phyloP scores from a whole-genome alignment of 179 eudicot genomes.

The Nepenthes alata region DNA sequence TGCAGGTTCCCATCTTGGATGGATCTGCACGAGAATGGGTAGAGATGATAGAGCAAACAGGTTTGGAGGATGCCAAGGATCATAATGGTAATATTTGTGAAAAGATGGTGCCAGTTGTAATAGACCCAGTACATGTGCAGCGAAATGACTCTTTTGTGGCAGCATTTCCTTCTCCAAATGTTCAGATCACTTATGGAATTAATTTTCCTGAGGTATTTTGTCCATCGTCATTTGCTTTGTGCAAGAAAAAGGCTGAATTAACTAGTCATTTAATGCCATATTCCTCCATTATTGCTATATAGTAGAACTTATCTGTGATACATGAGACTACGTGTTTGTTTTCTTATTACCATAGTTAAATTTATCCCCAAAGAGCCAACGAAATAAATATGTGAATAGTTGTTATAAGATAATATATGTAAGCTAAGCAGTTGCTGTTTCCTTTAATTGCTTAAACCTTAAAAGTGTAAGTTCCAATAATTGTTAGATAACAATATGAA shows the following conservation, averaged over 20 bases:
- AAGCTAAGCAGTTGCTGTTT: too few relatives aligned
- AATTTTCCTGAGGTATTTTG: slow-evolving; percentile 57
- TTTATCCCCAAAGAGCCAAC: too few relatives aligned
- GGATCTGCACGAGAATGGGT: slow-evolving; percentile 97
- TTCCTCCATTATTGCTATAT: too few relatives aligned
- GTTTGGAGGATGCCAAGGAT: slow-evolving; percentile 62
- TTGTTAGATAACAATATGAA: too few relatives aligned
- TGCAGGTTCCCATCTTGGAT: slow-evolving; percentile 84
- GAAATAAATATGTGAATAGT: too few relatives aligned
- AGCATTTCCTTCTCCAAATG: slow-evolving; percentile 61
- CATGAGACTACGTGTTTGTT: too few relatives aligned
- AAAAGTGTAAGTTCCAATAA: too few relatives aligned
- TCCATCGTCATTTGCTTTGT: background rate
- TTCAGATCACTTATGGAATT: slow-evolving; percentile 56
- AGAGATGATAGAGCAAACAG: slow-evolving; percentile 59
- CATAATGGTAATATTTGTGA: slow-evolving; percentile 39
- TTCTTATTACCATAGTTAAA: too few relatives aligned
- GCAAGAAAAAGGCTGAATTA: background rate
- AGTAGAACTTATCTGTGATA: too few relatives aligned
- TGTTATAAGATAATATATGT: too few relatives aligned
- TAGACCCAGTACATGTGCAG: slow-evolving; percentile 44
- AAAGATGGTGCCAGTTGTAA: slow-evolving; percentile 62
- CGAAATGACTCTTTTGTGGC: slow-evolving; percentile 67
- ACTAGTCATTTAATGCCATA: too few relatives aligned
- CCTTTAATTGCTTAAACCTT: too few relatives aligned